phyloP scores from a whole-genome alignment of 768 basidiomycete species.

The Cyclocybe cylindracea region DNA sequence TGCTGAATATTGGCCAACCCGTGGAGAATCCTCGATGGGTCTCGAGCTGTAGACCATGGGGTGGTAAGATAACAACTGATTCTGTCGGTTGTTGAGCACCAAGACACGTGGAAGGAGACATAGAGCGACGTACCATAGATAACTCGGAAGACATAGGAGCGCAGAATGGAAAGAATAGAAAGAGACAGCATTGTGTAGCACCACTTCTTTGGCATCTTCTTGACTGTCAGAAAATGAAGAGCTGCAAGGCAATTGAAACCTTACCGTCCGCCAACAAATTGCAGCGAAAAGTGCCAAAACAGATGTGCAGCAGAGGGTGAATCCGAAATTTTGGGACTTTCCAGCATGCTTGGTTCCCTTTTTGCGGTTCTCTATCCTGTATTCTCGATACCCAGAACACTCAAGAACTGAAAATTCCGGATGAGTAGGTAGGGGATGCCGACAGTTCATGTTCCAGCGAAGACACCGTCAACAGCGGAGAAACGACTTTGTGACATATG shows the following conservation, averaged over 20 bases:
- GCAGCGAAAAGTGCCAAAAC: slow-evolving; percentile 29
- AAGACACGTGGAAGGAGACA: not conserved
- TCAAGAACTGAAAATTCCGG: slow-evolving; percentile 56
- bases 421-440: slow-evolving; percentile 31
- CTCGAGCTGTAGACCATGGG: slow-evolving; percentile 76
- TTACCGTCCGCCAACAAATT: slow-evolving; percentile 33
- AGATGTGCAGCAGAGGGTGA: slow-evolving; percentile 3
- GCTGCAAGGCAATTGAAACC: not conserved
- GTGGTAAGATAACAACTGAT: slow-evolving; percentile 65
- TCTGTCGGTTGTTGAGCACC: slow-evolving; percentile 41
- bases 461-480: not conserved
- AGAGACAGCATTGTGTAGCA: not conserved
- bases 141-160: slow-evolving; percentile 5
- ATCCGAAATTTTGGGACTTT: slow-evolving; percentile 20
- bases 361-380: slow-evolving; percentile 57
- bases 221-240: not conserved
- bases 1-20: slow-evolving; percentile 30
- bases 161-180: not conserved
- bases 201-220: not conserved
- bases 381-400: slow-evolving; percentile 54
- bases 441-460: slow-evolving; percentile 15
- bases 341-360: slow-evolving; percentile 38
- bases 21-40: slow-evolving; percentile 60
- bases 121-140: slow-evolving; percentile 15
- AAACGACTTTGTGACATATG: not conserved